Percentiles rank a stretch among this genome's conserved stretches.
These are phyloP conservation scores for Fusarium sp. DNA, from an alignment of 2,329 filamentous ascomycete species.

Conservation along the genomic window DNA sequence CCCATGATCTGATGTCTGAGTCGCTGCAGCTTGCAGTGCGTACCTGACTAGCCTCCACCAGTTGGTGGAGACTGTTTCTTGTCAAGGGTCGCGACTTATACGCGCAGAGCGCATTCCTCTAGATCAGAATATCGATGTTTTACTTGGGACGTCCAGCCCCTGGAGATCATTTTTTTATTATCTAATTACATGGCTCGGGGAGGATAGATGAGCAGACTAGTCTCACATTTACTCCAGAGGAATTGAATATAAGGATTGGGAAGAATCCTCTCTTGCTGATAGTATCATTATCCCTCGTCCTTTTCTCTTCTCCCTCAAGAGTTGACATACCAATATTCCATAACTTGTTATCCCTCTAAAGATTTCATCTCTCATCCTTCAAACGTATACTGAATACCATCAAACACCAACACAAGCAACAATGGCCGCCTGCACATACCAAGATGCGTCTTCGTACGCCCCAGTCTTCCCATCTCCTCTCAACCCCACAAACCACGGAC, in stretches of 20 bases:
- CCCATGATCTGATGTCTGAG: slow-evolving; percentile 36
- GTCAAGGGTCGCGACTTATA: slow-evolving; percentile 37
- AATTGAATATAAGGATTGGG: slow-evolving; percentile 41
- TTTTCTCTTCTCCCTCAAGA: slow-evolving; percentile 19
- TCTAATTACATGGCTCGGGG: slow-evolving; percentile 30
- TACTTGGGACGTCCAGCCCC: slow-evolving; percentile 33
- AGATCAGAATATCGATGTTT: slow-evolving; percentile 34
- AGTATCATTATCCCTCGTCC: slow-evolving; percentile 23
- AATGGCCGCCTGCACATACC: slow-evolving; percentile 34
- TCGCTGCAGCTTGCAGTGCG: slow-evolving; percentile 14
- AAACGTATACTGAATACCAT: slow-evolving; percentile 14
- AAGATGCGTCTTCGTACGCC: slow-evolving; percentile 36
- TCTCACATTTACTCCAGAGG: slow-evolving; percentile 12
- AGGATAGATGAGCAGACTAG: slow-evolving; percentile 13
- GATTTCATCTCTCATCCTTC: slow-evolving; percentile 8
- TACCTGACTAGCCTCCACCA: slow-evolving; percentile 28
- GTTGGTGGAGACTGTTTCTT: slow-evolving; percentile 1
- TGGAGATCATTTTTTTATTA: slow-evolving; percentile 15
- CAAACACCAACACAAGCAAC: background rate
- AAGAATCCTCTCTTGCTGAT: slow-evolving; percentile 26
- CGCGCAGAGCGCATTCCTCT: slow-evolving; percentile 35
- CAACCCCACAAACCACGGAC: slow-evolving; percentile 40
- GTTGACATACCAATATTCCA: slow-evolving; percentile 21
- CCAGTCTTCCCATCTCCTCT: slow-evolving; percentile 44
- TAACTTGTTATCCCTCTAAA: background rate